Conservation (phyloP, 1,139 yeast species). For the Kazachstania sp. region DNA sequence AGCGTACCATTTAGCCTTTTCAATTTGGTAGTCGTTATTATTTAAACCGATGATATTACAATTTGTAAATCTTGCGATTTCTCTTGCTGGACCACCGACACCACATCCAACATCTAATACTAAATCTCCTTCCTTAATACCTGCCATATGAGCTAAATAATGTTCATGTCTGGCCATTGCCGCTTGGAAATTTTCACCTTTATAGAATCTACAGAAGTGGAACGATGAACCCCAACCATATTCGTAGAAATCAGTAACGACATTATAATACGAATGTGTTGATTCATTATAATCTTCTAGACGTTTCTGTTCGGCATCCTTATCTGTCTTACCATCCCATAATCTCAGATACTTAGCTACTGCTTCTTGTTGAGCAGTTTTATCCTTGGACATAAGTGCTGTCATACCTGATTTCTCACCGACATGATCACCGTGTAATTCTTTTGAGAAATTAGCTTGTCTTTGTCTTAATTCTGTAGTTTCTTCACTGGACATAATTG, state of each 20-base stretch:
- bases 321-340: constrained; percentile 86
- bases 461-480: constrained; percentile 31
- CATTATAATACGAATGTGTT: constrained; percentile 92
- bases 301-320: constrained; percentile 65
- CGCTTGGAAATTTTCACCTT: constrained; percentile 88
- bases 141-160: constrained; percentile 82
- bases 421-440: constrained; percentile 71
- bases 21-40: constrained; percentile 95
- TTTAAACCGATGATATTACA: constrained; percentile 83
- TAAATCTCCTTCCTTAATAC: constrained; percentile 65
- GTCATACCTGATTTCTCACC: constrained; percentile 60
- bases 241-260: constrained; percentile 93
- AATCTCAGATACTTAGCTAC: constrained; percentile 87
- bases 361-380: constrained; percentile 74
- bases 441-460: constrained; percentile 60
- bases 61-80: constrained; percentile 84
- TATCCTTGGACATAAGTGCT: constrained; percentile 71
- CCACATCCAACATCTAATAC: constrained; percentile 99
- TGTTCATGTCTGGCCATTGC: constrained; percentile 98
- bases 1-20: constrained; percentile 82
- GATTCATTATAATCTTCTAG: constrained; percentile 77
- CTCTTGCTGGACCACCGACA: constrained; percentile 99
- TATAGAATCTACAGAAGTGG: constrained; percentile 91
- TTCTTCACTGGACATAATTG: constrained; percentile 1
- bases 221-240: constrained; percentile 99